Percentiles rank a stretch among this genome's conserved stretches.
phyloP scores from a whole-genome alignment of 164 flowering plant species.

The Aristolochia contorta region DNA sequence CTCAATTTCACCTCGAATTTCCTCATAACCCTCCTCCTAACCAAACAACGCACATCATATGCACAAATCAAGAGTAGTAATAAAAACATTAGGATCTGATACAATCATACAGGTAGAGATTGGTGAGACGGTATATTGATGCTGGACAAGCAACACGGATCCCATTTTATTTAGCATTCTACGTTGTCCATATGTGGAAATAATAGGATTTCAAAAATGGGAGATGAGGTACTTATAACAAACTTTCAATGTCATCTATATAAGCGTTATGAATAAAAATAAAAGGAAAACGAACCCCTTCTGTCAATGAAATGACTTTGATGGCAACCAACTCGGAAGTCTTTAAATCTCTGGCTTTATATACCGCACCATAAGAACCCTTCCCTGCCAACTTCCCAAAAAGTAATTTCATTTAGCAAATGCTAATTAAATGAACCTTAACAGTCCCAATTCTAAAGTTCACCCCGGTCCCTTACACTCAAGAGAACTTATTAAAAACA shows the following conservation, averaged over 20 bases:
- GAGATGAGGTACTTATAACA: too few species aligned
- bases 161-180: too few species aligned
- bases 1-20: slow-evolving; percentile 98
- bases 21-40: slow-evolving; percentile 99
- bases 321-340: slow-evolving; percentile 97
- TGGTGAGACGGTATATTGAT: too few species aligned
- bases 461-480: too few species aligned
- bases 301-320: slow-evolving; percentile 85
- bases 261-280: background rate
- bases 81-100: background rate
- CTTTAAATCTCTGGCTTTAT: slow-evolving; percentile 84
- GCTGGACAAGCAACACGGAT: too few species aligned
- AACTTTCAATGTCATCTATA: background rate
- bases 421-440: background rate
- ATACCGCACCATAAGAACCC: slow-evolving; percentile 96
- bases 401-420: slow-evolving; percentile 6
- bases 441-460: too few species aligned
- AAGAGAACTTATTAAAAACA: too few species aligned
- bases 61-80: background rate
- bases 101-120: too few species aligned
- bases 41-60: background rate
- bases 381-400: slow-evolving; percentile 53
- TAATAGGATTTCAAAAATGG: too few species aligned
- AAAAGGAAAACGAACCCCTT: slow-evolving; percentile 58
- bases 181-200: too few species aligned